phyloP scores from a whole-genome alignment of 495 filamentous ascomycete genomes.

The Penicillium canariense region DNA sequence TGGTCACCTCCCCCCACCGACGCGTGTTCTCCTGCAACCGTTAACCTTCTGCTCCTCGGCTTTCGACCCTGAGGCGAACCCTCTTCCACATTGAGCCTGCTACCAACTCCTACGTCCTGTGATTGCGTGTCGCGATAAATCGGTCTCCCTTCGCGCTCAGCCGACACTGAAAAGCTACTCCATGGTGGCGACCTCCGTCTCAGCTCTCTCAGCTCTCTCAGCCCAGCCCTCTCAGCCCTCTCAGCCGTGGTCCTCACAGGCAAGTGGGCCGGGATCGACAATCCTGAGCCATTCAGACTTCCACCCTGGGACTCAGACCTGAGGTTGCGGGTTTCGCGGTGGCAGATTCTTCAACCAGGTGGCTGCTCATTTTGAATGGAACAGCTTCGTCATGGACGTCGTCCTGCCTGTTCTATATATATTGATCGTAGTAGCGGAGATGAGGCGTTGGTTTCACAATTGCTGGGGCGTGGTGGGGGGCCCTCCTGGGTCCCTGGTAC shows the following conservation, averaged over 20 bases:
- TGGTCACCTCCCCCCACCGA: slow-evolving; percentile 21
- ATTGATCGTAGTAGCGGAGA: slow-evolving; percentile 2
- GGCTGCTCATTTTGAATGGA: slow-evolving; percentile 1
- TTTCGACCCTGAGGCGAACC: no score
- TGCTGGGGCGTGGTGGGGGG: no score
- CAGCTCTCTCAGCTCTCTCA: background rate
- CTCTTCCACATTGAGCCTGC: background rate
- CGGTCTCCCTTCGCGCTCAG: background rate
- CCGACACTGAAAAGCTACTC: slow-evolving; percentile 14
- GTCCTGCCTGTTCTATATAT: slow-evolving; percentile 21
- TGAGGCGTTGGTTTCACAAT: slow-evolving; percentile 4
- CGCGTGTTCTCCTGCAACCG: slow-evolving; percentile 16
- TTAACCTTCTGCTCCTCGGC: no score
- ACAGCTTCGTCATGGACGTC: slow-evolving; percentile 21
- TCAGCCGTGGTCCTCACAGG: slow-evolving; percentile 15
- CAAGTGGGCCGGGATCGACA: slow-evolving; percentile 30
- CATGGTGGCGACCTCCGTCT: slow-evolving; percentile 6
- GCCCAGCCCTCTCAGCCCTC: background rate
- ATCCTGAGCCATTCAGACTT: slow-evolving; percentile 8
- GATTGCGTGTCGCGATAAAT: no score
- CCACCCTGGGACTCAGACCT: slow-evolving; percentile 13
- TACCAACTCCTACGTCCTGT: no score
- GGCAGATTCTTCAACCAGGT: background rate
- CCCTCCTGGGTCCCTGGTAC: no score
- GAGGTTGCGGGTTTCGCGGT: background rate